Evolutionary conservation across 306 rosid genomes (phyloP).

Genomic region (Cucurbita argyrosperma): DNA sequence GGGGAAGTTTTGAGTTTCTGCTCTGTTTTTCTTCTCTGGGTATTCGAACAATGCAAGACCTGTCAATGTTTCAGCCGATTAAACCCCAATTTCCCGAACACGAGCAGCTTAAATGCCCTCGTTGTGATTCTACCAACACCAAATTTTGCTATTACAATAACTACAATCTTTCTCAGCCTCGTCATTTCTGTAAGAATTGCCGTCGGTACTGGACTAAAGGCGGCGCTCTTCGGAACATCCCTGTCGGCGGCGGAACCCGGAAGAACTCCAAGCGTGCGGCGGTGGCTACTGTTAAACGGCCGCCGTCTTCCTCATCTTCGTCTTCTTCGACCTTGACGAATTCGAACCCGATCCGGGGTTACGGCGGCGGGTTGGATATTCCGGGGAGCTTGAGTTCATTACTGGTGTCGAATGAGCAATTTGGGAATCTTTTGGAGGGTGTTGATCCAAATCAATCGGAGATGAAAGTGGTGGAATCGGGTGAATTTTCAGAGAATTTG

Average conservation of each 20-base stretch:
- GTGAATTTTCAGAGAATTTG: constrained; percentile 12
- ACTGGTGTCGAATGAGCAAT: constrained; percentile 39
- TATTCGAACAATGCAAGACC: constrained; percentile 46
- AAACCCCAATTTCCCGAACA: constrained; percentile 75
- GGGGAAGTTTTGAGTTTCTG: not conserved
- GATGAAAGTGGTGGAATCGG: constrained; percentile 34
- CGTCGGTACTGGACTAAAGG: constrained; percentile 93
- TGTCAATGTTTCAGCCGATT: constrained; percentile 27
- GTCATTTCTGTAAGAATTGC: constrained; percentile 92
- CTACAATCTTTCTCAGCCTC: constrained; percentile 94
- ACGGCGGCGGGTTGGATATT: constrained; percentile 6
- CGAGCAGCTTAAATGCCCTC: constrained; percentile 75
- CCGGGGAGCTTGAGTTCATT: constrained; percentile 65
- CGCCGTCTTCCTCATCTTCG: constrained; percentile 24
- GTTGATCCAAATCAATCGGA: constrained; percentile 45
- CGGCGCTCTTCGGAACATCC: constrained; percentile 75
- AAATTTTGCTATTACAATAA: constrained; percentile 95
- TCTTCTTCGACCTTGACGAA: constrained; percentile 13
- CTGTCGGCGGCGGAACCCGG: constrained; percentile 79
- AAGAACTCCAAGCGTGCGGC: constrained; percentile 38
- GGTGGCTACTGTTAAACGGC: constrained; percentile 21
- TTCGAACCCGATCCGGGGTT: constrained; percentile 7
- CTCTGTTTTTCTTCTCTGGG: not conserved
- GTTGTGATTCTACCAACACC: constrained; percentile 79
- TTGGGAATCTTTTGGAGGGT: constrained; percentile 40